Evolutionary conservation across 208 protist genomes (phyloP).

Genomic region (Angomonas deanei): DNA sequence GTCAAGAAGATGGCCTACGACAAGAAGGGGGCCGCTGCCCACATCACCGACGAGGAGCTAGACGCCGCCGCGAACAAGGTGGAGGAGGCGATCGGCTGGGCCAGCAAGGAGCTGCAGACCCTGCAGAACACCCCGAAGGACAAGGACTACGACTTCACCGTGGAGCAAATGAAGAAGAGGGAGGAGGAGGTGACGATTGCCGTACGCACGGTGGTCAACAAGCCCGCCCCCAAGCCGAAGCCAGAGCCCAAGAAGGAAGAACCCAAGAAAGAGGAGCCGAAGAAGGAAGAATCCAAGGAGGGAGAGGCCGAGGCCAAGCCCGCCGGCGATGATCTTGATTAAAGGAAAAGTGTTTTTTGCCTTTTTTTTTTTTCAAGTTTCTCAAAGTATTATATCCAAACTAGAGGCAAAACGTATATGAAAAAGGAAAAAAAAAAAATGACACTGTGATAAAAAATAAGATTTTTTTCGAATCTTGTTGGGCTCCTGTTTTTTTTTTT

Average conservation of each 20-base stretch:
- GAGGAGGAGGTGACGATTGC: conserved; percentile 24
- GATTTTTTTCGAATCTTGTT: not conserved
- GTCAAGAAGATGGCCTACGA: conserved; percentile 37
- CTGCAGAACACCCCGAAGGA: conserved; percentile 44
- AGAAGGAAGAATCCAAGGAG: conserved; percentile 1
- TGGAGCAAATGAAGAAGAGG: conserved; percentile 28
- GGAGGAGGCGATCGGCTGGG: conserved; percentile 57
- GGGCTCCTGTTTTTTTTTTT: not conserved
- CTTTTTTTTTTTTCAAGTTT: conserved; percentile 19
- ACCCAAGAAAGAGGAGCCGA: conserved; percentile 14
- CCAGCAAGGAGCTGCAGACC: conserved; percentile 29
- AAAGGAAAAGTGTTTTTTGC: conserved; percentile 4
- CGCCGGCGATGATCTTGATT: not conserved
- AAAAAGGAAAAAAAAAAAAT: conserved; percentile 7
- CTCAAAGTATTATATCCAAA: conserved; percentile 4
- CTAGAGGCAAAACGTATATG: conserved; percentile 13
- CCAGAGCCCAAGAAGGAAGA: conserved; percentile 26
- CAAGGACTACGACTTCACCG: conserved; percentile 29
- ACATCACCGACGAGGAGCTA: conserved; percentile 82
- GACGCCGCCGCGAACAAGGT: conserved; percentile 35
- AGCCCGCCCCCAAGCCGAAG: conserved; percentile 39
- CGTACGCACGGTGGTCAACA: conserved; percentile 40
- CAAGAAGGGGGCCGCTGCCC: conserved; percentile 52
- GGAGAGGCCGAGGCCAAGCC: conserved; percentile 3
- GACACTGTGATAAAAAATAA: too few species aligned